Evolutionary conservation across 257 asterid genomes (phyloP).

Genomic region (Coffea canephora): DNA sequence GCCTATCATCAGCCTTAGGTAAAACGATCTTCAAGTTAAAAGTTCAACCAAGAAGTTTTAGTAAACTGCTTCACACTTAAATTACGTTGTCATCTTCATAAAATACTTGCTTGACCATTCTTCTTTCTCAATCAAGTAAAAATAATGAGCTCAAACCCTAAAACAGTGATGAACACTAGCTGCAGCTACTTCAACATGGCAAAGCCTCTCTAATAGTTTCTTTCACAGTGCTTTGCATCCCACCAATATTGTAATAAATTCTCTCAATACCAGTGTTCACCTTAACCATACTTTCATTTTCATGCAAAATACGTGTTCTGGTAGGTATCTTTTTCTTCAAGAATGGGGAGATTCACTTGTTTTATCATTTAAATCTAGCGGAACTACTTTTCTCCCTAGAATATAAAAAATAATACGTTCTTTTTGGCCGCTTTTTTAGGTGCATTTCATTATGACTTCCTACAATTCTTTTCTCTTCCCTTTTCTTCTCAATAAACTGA

Average conservation of each 20-base stretch:
- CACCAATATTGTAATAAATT: neutral
- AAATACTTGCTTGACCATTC: neutral
- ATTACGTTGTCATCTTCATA: neutral
- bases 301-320: neutral
- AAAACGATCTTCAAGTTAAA: too few species aligned
- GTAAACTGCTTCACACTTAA: neutral
- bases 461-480: neutral
- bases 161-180: neutral
- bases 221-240: neutral
- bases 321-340: neutral
- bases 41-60: neutral
- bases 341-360: neutral
- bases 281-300: neutral
- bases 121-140: too few species aligned
- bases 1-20: neutral
- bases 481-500: neutral
- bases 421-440: neutral
- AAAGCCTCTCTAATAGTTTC: neutral
- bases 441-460: neutral
- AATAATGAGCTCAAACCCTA: neutral
- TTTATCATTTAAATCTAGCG: neutral
- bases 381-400: neutral
- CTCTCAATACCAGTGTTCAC: neutral
- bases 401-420: neutral
- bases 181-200: neutral